Evolutionary conservation across 768 basidiomycete genomes (phyloP), one percentile per base, ranked within the genome.

Genomic region (Pleurotus tuoliensis): DNA sequence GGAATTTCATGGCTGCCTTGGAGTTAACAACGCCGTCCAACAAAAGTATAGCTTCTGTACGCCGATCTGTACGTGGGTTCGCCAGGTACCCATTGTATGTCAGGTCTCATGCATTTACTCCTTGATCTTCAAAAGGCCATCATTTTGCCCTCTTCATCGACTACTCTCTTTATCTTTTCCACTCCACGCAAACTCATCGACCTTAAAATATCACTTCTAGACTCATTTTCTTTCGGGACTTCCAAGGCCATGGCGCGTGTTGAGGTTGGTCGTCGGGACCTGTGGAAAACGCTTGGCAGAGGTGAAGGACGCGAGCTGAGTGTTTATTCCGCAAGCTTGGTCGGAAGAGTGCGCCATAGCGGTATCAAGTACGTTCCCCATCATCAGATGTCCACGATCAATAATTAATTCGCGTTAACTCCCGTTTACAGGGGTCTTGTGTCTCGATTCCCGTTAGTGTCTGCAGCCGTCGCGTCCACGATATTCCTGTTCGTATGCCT

Each of bases 1-100:
- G 92, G 41, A 94, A 94, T 67, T 94, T 93, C 69, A 94, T 94
- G 92, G 74, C 83, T 4, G 79, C 76, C 44, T 66, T 93, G 37
- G 83, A 78, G 1, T 69, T 94, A 24, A 74, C 72, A 2, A 84
- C 85, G 0, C 62, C 75, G 25, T 76, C 77, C 15, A 92, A 92
- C 67, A 81, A 78, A 63, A 87, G 89, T 5, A 70, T 94, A 22
- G 69, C 73, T 3, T 71, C 76, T 13, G 73, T 82, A 55, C 84
- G 89, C 58, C 78, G 82, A 59, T 82, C 91, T 9, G 91, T 92
- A 64, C 64, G 87, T 77, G 13, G 16, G 12, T 15, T 39, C 15
- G 3, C 18, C 50, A 30, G n/a, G 15, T 5, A 34, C n/a, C 34
- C 37, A 47, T 13, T 47, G 13, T 47, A 18, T 51, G 16, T 52